Evolutionary conservation across 257 asterid species (phyloP).

Genomic region (Petunia secreta): DNA sequence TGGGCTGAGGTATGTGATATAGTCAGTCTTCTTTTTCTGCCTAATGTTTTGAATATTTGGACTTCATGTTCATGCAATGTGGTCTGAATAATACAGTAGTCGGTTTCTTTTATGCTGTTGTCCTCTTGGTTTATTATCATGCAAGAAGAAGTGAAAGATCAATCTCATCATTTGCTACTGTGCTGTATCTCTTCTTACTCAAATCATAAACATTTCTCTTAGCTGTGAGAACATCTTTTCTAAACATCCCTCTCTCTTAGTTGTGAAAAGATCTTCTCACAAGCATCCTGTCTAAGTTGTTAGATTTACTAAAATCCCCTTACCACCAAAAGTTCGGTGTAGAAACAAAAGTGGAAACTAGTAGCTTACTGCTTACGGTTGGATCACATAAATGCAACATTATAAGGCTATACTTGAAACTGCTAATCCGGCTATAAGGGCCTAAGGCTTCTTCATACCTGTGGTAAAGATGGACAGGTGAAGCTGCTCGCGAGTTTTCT

Average conservation of each 20-base stretch:
- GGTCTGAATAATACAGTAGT: not conserved
- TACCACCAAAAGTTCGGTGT: not conserved
- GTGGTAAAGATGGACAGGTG: not conserved
- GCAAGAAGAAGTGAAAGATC: not conserved
- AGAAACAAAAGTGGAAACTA: not conserved
- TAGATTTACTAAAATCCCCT: not conserved
- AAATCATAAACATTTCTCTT: not conserved
- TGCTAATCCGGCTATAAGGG: not conserved
- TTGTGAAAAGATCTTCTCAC: not conserved
- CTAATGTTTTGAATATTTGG: constrained; percentile 9
- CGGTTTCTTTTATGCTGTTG: constrained; percentile 1
- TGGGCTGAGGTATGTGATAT: constrained; percentile 77
- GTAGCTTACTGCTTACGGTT: constrained; percentile 5
- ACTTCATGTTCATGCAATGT: constrained; percentile 5
- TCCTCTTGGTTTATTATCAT: constrained; percentile 1
- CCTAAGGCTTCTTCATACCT: not conserved
- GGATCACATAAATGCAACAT: not conserved
- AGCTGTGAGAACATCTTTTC: constrained; percentile 4
- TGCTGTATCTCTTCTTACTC: not conserved
- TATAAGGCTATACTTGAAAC: not conserved
- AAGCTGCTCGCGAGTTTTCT: not conserved
- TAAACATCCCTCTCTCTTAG: not conserved
- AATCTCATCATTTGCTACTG: not conserved
- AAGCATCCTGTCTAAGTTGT: too few relatives aligned
- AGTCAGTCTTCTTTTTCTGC: not conserved